phyloP scores from a whole-genome alignment of 2,329 filamentous ascomycete species.

The Calonectria montana region DNA sequence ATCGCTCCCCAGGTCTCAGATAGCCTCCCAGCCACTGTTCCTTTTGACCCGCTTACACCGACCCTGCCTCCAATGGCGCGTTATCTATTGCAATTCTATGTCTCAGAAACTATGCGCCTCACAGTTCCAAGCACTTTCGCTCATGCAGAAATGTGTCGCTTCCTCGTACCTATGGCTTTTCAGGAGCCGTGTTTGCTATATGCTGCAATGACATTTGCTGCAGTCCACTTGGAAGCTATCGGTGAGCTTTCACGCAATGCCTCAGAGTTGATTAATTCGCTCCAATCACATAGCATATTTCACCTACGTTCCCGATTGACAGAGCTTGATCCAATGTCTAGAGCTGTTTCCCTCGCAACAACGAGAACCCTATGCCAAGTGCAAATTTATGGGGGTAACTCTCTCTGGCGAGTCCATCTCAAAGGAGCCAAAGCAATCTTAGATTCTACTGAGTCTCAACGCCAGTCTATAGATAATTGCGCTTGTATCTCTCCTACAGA shows the following conservation, averaged over 20 bases:
- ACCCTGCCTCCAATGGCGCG: conserved; percentile 23
- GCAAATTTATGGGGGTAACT: conserved; percentile 29
- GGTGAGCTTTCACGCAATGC: not conserved
- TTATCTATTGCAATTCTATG: conserved; percentile 30
- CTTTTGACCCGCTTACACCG: not conserved
- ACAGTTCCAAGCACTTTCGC: conserved; percentile 31
- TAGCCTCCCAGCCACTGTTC: not conserved
- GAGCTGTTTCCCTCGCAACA: conserved; percentile 25
- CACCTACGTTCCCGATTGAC: conserved; percentile 14
- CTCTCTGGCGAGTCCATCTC: conserved; percentile 27
- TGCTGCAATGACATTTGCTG: conserved; percentile 29
- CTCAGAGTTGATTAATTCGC: conserved; percentile 10
- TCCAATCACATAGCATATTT: conserved; percentile 21
- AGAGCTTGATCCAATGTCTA: not conserved
- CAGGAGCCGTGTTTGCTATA: conserved; percentile 29
- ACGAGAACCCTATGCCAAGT: conserved; percentile 29
- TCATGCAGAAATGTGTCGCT: conserved; percentile 26
- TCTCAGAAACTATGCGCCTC: conserved; percentile 30
- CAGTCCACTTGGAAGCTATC: conserved; percentile 22
- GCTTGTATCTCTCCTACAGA: not conserved
- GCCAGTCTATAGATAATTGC: accelerated
- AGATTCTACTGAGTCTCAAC: not conserved
- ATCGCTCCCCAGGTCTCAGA: not conserved
- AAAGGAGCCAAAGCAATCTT: conserved; percentile 29
- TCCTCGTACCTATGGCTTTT: conserved; percentile 29